These are phyloP conservation scores for Cenchrus americanus DNA, from an alignment of 176 grass and related monocot species.

Conservation along the genomic window DNA sequence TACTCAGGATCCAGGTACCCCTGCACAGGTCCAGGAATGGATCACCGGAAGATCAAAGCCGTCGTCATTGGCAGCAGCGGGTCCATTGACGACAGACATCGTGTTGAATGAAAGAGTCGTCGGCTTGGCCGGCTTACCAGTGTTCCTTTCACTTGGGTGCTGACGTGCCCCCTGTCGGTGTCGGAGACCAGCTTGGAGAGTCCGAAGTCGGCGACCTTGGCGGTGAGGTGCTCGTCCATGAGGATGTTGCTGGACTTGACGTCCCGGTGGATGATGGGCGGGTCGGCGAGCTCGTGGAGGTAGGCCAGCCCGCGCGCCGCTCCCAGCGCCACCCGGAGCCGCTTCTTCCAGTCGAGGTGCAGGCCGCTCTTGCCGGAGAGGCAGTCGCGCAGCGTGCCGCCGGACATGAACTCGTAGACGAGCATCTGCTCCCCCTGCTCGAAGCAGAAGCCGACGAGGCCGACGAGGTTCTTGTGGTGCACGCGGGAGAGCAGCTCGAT, in stretches of 20 bases:
- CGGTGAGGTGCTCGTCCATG: constrained; percentile 88
- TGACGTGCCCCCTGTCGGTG: constrained; percentile 75
- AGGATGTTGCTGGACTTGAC: constrained; percentile 97
- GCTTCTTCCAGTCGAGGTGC: constrained; percentile 81
- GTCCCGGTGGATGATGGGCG: constrained; percentile 95
- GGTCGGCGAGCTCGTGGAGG: constrained; percentile 94
- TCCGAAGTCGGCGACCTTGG: constrained; percentile 97
- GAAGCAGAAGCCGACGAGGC: constrained; percentile 90
- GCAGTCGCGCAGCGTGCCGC: constrained; percentile 85
- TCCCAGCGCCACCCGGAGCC: constrained; percentile 74
- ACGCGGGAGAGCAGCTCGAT: constrained; percentile 98
- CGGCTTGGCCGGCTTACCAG: constrained; percentile 47
- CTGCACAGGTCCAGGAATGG: constrained; percentile 50
- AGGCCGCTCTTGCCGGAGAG: constrained; percentile 78
- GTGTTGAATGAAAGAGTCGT: too few relatives aligned
- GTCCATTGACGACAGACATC: neutral
- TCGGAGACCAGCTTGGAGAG: constrained; percentile 83
- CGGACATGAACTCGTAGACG: constrained; percentile 86
- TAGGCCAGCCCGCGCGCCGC: constrained; percentile 83
- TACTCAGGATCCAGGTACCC: constrained; percentile 96
- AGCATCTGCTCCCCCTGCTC: constrained; percentile 98
- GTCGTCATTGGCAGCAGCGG: neutral
- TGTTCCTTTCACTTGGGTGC: constrained; percentile 93
- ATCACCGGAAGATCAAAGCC: neutral
- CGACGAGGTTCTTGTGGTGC: constrained; percentile 98